phyloP scores from a whole-genome alignment of 2,329 filamentous ascomycete genomes.

The Aspergillus hortae region DNA sequence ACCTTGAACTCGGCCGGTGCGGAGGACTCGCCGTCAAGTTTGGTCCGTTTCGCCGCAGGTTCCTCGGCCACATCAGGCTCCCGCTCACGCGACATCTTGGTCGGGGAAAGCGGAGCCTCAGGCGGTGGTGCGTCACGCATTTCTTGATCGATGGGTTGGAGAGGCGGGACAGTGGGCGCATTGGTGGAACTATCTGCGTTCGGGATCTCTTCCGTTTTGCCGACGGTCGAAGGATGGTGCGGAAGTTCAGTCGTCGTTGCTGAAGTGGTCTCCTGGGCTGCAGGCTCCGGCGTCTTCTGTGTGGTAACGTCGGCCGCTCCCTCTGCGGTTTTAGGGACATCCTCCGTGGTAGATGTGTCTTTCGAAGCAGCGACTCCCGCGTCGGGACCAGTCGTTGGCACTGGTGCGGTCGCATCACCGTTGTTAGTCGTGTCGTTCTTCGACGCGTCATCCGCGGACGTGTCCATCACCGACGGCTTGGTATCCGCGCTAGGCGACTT shows the following conservation, averaged over 20 bases:
- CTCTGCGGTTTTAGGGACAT: not conserved
- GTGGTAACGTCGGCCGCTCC: not conserved
- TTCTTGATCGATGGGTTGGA: slow-evolving; percentile 40
- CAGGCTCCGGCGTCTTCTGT: not conserved
- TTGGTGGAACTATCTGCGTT: slow-evolving; percentile 17
- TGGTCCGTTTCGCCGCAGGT: slow-evolving; percentile 76
- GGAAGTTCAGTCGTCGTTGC: slow-evolving; percentile 30
- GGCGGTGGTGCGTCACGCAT: slow-evolving; percentile 54
- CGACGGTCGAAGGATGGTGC: slow-evolving; percentile 29
- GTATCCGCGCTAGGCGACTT: slow-evolving; percentile 20
- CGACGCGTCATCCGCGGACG: slow-evolving; percentile 8
- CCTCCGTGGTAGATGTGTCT: not conserved
- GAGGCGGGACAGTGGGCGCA: slow-evolving; percentile 15
- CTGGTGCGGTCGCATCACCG: slow-evolving; percentile 2
- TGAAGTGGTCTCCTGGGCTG: slow-evolving; percentile 6
- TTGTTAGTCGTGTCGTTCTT: slow-evolving; percentile 8
- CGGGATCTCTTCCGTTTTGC: slow-evolving; percentile 13
- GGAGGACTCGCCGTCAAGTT: slow-evolving; percentile 57
- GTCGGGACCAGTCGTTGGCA: slow-evolving; percentile 2
- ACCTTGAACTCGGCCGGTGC: slow-evolving; percentile 45
- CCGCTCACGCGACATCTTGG: slow-evolving; percentile 69
- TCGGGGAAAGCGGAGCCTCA: slow-evolving; percentile 47
- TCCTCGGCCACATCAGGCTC: slow-evolving; percentile 66
- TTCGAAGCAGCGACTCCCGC: not conserved
- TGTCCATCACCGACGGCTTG: slow-evolving; percentile 9